Evolutionary conservation across 768 basidiomycete species (phyloP).

Genomic region (Calocybe gangraenosa): DNA sequence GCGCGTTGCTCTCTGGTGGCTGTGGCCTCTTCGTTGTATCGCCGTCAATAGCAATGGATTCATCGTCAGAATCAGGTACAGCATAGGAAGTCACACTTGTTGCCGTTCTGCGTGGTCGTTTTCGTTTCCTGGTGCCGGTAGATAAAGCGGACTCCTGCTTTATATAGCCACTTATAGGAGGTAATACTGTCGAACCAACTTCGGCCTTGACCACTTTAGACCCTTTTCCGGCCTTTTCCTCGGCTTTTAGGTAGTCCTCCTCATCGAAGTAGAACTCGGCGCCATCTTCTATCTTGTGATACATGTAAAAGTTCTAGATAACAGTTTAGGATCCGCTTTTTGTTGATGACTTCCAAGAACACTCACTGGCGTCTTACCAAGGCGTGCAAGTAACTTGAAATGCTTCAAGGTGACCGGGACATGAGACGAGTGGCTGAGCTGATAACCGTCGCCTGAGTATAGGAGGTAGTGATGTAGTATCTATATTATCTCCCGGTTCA

Average conservation of each 20-base stretch:
- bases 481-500: slow-evolving; percentile 23
- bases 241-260: slow-evolving; percentile 54
- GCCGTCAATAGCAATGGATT: slow-evolving; percentile 41
- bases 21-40: slow-evolving; percentile 29
- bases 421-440: slow-evolving; percentile 24
- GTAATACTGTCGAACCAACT: slow-evolving; percentile 23
- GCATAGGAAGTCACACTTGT: slow-evolving; percentile 57
- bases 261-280: slow-evolving; percentile 69
- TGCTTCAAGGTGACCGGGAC: slow-evolving; percentile 76
- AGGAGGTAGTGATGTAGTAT: slow-evolving; percentile 44
- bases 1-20: slow-evolving; percentile 40
- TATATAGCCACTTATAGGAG: slow-evolving; percentile 20
- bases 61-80: slow-evolving; percentile 70
- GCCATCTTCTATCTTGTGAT: slow-evolving; percentile 58
- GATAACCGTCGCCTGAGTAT: slow-evolving; percentile 19
- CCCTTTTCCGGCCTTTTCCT: slow-evolving; percentile 16
- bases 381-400: slow-evolving; percentile 66
- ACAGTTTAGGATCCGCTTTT: background rate
- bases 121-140: slow-evolving; percentile 28
- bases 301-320: slow-evolving; percentile 47
- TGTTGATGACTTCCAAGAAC: background rate
- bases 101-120: slow-evolving; percentile 58
- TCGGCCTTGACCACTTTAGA: slow-evolving; percentile 39
- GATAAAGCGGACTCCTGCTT: slow-evolving; percentile 17
- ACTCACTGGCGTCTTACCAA: slow-evolving; percentile 60